phyloP scores from a whole-genome alignment of 2,329 filamentous ascomycete genomes.

The Geosmithia flava region DNA sequence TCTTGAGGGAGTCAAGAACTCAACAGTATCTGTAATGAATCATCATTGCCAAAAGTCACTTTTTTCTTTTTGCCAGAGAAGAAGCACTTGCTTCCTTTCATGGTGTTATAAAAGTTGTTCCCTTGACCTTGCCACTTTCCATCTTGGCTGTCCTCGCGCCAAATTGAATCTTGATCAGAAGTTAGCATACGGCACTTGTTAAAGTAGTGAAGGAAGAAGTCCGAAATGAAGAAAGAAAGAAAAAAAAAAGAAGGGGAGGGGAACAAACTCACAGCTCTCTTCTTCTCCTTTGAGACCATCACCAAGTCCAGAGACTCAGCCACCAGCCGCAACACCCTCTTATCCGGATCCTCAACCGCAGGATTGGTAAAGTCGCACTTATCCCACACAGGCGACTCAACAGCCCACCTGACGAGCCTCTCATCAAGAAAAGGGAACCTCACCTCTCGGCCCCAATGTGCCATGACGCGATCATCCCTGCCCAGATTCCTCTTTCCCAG shows the following conservation, averaged over 20 bases:
- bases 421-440: constrained; percentile 90
- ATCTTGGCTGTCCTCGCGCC: constrained; percentile 75
- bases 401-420: constrained; percentile 67
- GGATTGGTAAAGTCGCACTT: constrained; percentile 76
- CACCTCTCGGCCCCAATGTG: constrained; percentile 79
- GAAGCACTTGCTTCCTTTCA: constrained; percentile 16
- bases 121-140: constrained; percentile 56
- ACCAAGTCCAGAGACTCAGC: constrained; percentile 63
- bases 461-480: constrained; percentile 82
- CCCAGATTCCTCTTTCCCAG: constrained; percentile 92
- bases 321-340: constrained; percentile 67
- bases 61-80: neutral
- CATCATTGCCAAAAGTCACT: constrained; percentile 42
- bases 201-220: neutral
- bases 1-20: constrained; percentile 25
- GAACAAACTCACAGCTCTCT: constrained; percentile 59
- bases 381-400: constrained; percentile 61
- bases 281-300: constrained; percentile 72
- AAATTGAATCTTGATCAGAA: constrained; percentile 55
- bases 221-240: neutral
- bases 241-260: neutral
- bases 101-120: constrained; percentile 45
- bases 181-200: neutral
- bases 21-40: constrained; percentile 62
- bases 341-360: constrained; percentile 51